Evolutionary conservation across 345 rosid genomes (phyloP).

Genomic region (Rhodamnia rubescens): DNA sequence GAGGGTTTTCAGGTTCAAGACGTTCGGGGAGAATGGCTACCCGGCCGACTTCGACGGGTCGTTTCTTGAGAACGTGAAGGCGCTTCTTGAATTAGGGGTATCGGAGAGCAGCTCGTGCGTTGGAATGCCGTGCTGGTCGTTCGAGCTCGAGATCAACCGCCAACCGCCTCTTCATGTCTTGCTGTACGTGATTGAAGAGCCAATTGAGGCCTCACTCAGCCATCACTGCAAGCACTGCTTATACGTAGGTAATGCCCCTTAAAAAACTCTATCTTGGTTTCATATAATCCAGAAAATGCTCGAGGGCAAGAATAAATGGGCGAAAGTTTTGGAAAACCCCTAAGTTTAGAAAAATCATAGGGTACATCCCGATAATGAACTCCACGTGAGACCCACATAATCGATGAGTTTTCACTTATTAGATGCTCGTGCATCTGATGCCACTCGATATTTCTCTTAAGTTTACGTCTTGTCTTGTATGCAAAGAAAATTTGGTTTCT

Average conservation of each 20-base stretch:
- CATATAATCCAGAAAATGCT: neutral
- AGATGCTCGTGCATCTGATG: neutral
- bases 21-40: slow-evolving; percentile 59
- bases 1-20: slow-evolving; percentile 60
- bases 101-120: slow-evolving; percentile 17
- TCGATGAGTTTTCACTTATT: neutral
- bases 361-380: neutral
- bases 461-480: neutral
- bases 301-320: neutral
- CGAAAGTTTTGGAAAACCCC: neutral
- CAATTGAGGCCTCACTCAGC: slow-evolving; percentile 34
- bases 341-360: neutral
- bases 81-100: slow-evolving; percentile 59
- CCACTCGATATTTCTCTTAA: neutral
- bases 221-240: slow-evolving; percentile 71
- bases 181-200: slow-evolving; percentile 69
- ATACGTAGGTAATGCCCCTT: slow-evolving; percentile 56
- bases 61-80: slow-evolving; percentile 48
- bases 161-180: slow-evolving; percentile 63
- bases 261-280: neutral
- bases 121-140: slow-evolving; percentile 66
- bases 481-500: neutral
- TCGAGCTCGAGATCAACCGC: slow-evolving; percentile 72
- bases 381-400: neutral
- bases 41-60: slow-evolving; percentile 56